Evolutionary conservation across 331 rosid species (phyloP), one percentile per base, ranked within the genome.

Genomic region (Acacia concinna): DNA sequence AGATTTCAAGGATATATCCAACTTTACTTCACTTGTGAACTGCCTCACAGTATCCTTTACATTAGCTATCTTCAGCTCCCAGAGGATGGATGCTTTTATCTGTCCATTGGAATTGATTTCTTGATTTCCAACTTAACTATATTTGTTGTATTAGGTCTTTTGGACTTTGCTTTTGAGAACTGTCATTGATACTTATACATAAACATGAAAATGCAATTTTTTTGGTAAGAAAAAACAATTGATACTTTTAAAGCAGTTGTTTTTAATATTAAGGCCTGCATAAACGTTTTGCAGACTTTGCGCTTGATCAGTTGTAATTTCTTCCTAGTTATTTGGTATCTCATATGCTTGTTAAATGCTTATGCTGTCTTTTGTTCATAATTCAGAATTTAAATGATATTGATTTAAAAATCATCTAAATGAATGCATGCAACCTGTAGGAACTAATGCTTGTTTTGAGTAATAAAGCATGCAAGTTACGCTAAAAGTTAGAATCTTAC

Each of bases 1-100:
- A 32, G 83, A 89, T 23, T 83, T 89, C 56, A 83, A 81, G n/a
- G 83, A 87, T 47, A 73, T 79, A 75, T 86, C 92, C 0, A 85
- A 91, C 20, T 32, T 83, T 78, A 82, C 69, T 82, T 85, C 89
- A 17, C 78, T 88, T 68, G 49, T 75, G 28, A 84, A 89, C 46
- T 79, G 83, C 74, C 86, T 95, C 73, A 34, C 68, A 86, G 96
- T 93, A 95, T 95, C 98, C 97, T 88, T 74, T 23, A 6, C 40
- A 41, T 72, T 2, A 49, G 34, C 28, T 10, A n/a, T 71, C 11
- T 62, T 75, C 43, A 4, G n/a, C 44, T 43, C 21, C 44, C 34
- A n/a, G 20, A 31, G 43, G 47, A 2, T 44, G 25, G 62, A 43
- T 69, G 70, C 44, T 68, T 60, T 46, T 60, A 35, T 59, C 25